These are phyloP conservation scores for Leishmania mexicana DNA, from an alignment of 208 protist genomes.

Conservation along the genomic window DNA sequence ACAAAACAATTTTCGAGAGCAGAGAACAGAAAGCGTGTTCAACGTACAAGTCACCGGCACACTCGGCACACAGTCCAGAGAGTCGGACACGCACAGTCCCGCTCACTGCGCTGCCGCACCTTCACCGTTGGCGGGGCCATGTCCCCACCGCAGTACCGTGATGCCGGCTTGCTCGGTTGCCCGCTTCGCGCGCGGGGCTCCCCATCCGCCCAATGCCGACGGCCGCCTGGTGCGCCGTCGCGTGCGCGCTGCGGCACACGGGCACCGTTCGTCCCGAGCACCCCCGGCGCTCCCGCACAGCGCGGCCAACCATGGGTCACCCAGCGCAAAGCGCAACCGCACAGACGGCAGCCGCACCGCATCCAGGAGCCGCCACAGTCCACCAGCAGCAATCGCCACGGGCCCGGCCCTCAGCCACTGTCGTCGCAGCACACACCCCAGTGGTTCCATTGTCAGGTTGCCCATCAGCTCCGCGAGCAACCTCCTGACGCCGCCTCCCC, in stretches of 20 bases:
- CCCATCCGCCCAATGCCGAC: background rate
- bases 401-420: background rate
- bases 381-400: background rate
- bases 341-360: too few species aligned
- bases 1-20: background rate
- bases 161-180: too few species aligned
- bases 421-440: background rate
- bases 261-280: background rate
- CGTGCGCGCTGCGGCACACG: background rate
- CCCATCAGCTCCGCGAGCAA: background rate
- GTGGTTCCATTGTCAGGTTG: background rate
- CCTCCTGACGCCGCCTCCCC: background rate
- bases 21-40: background rate
- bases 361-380: background rate
- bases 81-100: background rate
- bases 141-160: too few species aligned
- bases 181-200: background rate
- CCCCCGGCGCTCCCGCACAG: background rate
- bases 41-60: background rate
- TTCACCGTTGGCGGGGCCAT: background rate
- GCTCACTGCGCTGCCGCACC: background rate
- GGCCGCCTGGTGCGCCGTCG: background rate
- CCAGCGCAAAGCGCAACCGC: too few species aligned
- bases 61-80: background rate
- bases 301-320: background rate